Base-by-base conservation (phyloP, 2,329 filamentous ascomycete species). In the Aspergillus tubingensis region DNA sequence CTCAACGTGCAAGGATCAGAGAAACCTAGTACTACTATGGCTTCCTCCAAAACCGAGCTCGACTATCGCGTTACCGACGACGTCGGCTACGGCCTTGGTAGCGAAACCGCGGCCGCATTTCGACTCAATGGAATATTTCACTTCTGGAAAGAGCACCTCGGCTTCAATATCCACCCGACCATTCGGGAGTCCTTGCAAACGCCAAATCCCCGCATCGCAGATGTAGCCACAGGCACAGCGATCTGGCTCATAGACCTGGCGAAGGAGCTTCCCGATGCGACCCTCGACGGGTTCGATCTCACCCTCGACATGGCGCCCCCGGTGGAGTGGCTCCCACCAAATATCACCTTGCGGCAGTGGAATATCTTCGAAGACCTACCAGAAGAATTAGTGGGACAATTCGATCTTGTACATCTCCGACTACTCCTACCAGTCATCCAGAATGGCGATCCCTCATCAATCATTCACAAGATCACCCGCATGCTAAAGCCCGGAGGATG, bases 401-500 rank as follows among this genome's bases (percentile, higher is more conserved):
- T 70, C 59, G 68, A 71, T 53, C 49, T 71, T 1, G 64, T 71
- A 2, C 67, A 71, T 19, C 41, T 70, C 3, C 63, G 63, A 10
- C 27, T 65, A 13, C 50, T 62, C 2, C 21, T 61, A 27, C 54
- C 57, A 3, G 50, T 54, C 8, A 41, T 61, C 3, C 48, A 36
- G 17, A 54, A 61, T 15, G 53, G 59, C 13, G 59, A 61, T 11
- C 54, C 59, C 2, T 15, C 10, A 3, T 50, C 54, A 5, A 17
- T 58, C 3, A 58, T 58, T 10, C 54, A 50, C 8, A 61, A 58
- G 10, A 32, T 58, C n/a, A 5, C 27, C 30, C 25, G 17, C n/a
- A 23, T 61, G 54, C 49, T 61, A 8, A 58, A 61, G 32, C 54
- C 59, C 7, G 54, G 59, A 2, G 59, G 59, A 19, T 61, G 43